Percentiles rank a stretch among this genome's conserved stretches.
phyloP scores from a whole-genome alignment of 345 rosid species.

The Linum lewisii region DNA sequence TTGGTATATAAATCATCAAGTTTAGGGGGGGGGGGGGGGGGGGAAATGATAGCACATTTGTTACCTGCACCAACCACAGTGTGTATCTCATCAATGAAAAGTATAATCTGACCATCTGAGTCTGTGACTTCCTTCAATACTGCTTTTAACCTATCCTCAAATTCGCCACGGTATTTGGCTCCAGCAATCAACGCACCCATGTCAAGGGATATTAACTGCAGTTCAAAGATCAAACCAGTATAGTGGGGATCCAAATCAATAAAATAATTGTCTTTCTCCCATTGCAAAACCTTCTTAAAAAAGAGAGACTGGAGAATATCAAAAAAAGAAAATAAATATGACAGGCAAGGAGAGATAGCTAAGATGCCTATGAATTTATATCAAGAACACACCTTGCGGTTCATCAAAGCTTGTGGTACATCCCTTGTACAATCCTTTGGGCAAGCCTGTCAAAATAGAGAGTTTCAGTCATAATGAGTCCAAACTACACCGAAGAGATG shows the following conservation, averaged over 20 bases:
- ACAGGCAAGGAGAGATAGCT: too few relatives aligned
- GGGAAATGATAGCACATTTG: background rate
- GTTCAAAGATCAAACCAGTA: background rate
- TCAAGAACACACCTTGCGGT: slow-evolving; percentile 58
- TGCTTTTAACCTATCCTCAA: slow-evolving; percentile 97
- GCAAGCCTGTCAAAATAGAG: slow-evolving; percentile 58
- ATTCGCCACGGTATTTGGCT: slow-evolving; percentile 96
- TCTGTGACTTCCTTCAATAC: slow-evolving; percentile 93
- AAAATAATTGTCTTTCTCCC: too few relatives aligned
- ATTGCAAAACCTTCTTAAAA: too few relatives aligned
- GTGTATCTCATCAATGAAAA: slow-evolving; percentile 98
- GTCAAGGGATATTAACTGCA: slow-evolving; percentile 91
- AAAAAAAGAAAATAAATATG: too few relatives aligned
- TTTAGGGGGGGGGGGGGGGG: too few relatives aligned
- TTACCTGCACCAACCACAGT: slow-evolving; percentile 99
- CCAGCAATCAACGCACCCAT: slow-evolving; percentile 99
- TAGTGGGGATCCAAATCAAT: background rate
- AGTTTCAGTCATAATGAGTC: too few relatives aligned
- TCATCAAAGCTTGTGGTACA: slow-evolving; percentile 98
- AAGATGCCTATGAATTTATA: background rate
- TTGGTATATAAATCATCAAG: too few relatives aligned
- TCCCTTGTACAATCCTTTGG: slow-evolving; percentile 96
- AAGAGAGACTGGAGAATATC: too few relatives aligned
- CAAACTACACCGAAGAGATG: too few relatives aligned
- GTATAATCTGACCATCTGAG: slow-evolving; percentile 84